Base-by-base conservation (phyloP, 495 filamentous ascomycete genomes). In the Podospora pseudopauciseta region DNA sequence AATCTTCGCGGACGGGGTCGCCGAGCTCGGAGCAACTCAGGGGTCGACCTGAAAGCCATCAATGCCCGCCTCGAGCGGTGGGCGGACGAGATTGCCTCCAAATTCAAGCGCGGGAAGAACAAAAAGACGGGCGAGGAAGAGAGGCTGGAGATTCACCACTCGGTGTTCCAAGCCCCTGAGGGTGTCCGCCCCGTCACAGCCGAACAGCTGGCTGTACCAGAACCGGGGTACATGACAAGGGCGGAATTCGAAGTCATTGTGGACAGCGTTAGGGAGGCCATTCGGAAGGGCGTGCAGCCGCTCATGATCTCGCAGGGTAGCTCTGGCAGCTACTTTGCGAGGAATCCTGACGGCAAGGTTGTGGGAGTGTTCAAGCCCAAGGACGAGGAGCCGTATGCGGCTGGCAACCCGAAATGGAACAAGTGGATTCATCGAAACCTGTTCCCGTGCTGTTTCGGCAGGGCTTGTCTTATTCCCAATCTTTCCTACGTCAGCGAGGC, bases 311-410 rank as follows among this genome's bases (percentile, higher is more conserved):
- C 94, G 1, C 94, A 99, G 79, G 95, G 95, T 28, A 97, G 93
- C 78, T 97, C 94, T 5, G 95, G 95, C 13, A 97, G 93, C 77
- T 99, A 99, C 81, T 99, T 98, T 84, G 96, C 95, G 63, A 85
- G 93, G 68, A 94, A 97, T 73, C 87, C 83, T 30, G 89, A 95
- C 23, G 95, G 95, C 20, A 97, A 96, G 79, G 90, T 97, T 16
- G 92, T 99, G 18, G 95, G 93, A 27, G 96, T 99, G 9, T 98
- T 99, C 79, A 99, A 99, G 77, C 95, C 95, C 49, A 99, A 99
- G 80, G 95, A 99, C 76, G 95, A 99, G 78, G 95, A 99, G 78
- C 95, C 95, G 26, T 99, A 95, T 74, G 95, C 91, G 7, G 91
- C 91, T 15, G 88, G 91, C 65, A 96, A 96, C 75, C 92, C 92